Evolutionary conservation across 345 rosid genomes (phyloP), one percentile per base, ranked within the genome.

Genomic region (Camelina hispida): DNA sequence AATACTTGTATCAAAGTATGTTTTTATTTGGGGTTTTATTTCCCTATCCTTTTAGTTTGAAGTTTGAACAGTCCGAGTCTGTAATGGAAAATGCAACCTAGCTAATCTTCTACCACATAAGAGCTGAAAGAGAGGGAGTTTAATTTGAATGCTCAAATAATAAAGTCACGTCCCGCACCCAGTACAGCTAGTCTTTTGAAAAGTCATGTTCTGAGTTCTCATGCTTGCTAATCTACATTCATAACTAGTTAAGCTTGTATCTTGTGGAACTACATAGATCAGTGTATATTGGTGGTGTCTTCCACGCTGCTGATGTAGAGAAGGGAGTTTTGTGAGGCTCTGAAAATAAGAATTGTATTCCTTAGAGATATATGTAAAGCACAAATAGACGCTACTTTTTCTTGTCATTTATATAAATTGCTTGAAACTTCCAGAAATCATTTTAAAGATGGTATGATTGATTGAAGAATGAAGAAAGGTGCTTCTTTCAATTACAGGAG

Each of bases 201-300:
- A 7, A 23, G 4, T 68, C 69, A n/a, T 62, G 17, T 68, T 57
- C 63, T 76, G 61, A 13, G 61, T 66, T 62, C 57, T 75, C 50
- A 70, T 62, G 7, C 16, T 16, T 40, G 56, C 73, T 70, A 22
- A 46, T 80, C 30, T 71, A 77, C 86, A 85, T 87, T 76, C 83
- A 34, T 63, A 15, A 56, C 44, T 69, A 80, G 73, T 89, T 80
- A 77, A 85, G 72, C 69, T 75, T n/a, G 54, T 94, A 87, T 57
- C 81, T 66, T 57, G 98, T 95, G 75, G 98, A 90, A 68, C 96
- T 85, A 69, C 94, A 90, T 80, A 92, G 86, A 90, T 63, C 28
- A 4, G 28, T 25, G 28, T 25, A 25, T 25, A 25, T 25, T 25
- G 28, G 28, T 25, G 28, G 28, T 3, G 28, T 25, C 28, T 25